These are phyloP conservation scores for Russula brevipes DNA, from an alignment of 768 basidiomycete genomes.

Conservation along the genomic window DNA sequence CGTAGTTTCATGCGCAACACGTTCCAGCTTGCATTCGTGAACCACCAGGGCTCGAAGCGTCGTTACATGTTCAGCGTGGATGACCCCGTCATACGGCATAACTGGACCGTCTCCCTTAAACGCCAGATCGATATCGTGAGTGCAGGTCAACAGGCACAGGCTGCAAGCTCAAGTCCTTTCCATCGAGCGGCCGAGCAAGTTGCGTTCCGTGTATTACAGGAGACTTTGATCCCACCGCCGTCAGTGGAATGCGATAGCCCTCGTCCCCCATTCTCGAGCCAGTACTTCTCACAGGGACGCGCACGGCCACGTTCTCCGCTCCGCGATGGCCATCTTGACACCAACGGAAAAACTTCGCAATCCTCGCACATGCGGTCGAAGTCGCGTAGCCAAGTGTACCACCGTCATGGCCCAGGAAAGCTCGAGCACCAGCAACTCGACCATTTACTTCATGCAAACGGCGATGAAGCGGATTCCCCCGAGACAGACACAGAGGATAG, in stretches of 20 bases:
- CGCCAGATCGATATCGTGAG: conserved; percentile 54
- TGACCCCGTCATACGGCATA: conserved; percentile 67
- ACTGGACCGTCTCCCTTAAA: conserved; percentile 66
- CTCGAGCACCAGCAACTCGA: conserved; percentile 52
- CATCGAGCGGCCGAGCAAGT: conserved; percentile 66
- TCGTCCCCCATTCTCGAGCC: conserved; percentile 29
- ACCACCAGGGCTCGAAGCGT: conserved; percentile 60
- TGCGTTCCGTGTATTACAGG: conserved; percentile 79
- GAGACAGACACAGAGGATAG: conserved; percentile 30
- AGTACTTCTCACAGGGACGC: conserved; percentile 32
- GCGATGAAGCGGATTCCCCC: conserved; percentile 18
- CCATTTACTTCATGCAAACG: conserved; percentile 12
- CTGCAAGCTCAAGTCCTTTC: conserved; percentile 39
- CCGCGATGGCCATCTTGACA: conserved; percentile 20
- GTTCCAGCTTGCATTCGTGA: conserved; percentile 84
- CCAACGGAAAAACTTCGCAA: conserved; percentile 16
- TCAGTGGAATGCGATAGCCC: conserved; percentile 6
- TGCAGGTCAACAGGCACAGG: conserved; percentile 30
- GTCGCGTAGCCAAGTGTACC: conserved; percentile 66
- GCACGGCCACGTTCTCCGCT: conserved; percentile 29
- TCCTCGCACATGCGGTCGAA: conserved; percentile 52
- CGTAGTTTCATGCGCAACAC: conserved; percentile 96
- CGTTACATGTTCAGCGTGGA: conserved; percentile 95
- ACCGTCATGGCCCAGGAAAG: conserved; percentile 56
- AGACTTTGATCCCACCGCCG: conserved; percentile 57